Conservation (phyloP, 2,329 filamentous ascomycete genomes). For the Trichoderma guizhouense region DNA sequence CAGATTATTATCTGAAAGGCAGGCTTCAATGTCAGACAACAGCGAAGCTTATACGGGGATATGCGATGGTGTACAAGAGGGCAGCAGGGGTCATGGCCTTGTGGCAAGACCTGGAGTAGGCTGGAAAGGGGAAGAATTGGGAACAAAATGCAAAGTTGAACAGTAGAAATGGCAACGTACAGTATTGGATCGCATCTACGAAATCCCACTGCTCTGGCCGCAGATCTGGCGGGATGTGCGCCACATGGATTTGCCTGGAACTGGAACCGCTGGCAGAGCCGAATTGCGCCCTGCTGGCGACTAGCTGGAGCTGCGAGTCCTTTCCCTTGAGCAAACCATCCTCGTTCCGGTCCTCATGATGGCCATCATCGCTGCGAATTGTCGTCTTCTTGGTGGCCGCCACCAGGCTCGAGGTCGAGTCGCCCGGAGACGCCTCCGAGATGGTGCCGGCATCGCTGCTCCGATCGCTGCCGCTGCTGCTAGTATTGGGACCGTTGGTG, state of each 20-base stretch:
- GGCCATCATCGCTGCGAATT: not conserved
- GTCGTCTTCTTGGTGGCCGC: not conserved
- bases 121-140: not conserved
- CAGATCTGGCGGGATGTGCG: conserved; percentile 11
- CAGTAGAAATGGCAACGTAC: not conserved
- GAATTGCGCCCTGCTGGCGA: not conserved
- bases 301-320: not conserved
- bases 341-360: not conserved
- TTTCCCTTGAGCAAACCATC: not conserved
- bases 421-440: conserved; percentile 2
- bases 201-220: conserved; percentile 14
- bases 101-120: not conserved
- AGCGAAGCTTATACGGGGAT: not conserved
- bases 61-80: not conserved
- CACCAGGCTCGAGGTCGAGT: not conserved
- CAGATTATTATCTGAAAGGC: not conserved
- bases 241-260: not conserved
- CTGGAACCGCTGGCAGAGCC: not conserved
- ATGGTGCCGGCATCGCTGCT: conserved; percentile 7
- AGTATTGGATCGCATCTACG: conserved; percentile 10
- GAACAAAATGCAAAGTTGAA: not conserved
- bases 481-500: not conserved
- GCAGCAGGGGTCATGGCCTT: not conserved
- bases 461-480: not conserved
- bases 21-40: not conserved